Percentiles rank a stretch among this genome's conserved stretches.
phyloP scores from a whole-genome alignment of 2,329 filamentous ascomycete species.

The Curvularia sp. region DNA sequence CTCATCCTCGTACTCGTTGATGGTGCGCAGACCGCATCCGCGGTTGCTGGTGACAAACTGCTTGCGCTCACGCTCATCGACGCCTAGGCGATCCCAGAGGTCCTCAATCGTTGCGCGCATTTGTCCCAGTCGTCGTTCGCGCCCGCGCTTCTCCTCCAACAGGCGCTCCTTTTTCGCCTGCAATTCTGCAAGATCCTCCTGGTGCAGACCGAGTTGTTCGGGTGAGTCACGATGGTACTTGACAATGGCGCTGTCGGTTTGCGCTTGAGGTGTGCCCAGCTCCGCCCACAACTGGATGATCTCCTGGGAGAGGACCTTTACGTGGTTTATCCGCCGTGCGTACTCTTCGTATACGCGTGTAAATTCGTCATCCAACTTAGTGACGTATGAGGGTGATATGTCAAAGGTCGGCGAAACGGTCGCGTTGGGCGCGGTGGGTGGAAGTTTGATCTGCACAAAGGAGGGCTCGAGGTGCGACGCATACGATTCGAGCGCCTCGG shows the following conservation, averaged over 20 bases:
- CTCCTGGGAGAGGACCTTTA: constrained; percentile 77
- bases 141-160: constrained; percentile 83
- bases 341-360: constrained; percentile 97
- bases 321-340: constrained; percentile 76
- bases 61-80: constrained; percentile 83
- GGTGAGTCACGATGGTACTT: constrained; percentile 89
- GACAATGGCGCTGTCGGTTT: constrained; percentile 86
- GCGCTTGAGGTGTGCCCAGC: constrained; percentile 89
- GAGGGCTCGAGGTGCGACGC: constrained; percentile 91
- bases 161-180: constrained; percentile 80
- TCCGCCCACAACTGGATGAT: constrained; percentile 97
- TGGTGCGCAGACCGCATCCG: constrained; percentile 87
- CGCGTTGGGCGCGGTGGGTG: constrained; percentile 78
- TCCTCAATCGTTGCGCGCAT: constrained; percentile 79
- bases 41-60: constrained; percentile 85
- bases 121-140: constrained; percentile 79
- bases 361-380: constrained; percentile 87
- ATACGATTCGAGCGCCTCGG: constrained; percentile 92
- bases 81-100: constrained; percentile 85
- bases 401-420: constrained; percentile 85
- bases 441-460: constrained; percentile 84
- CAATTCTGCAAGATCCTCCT: constrained; percentile 80
- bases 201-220: constrained; percentile 90
- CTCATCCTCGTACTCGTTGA: constrained; percentile 96
- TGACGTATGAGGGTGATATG: constrained; percentile 87